These are phyloP conservation scores for Erythrobasidium yunnanense DNA, from an alignment of 768 basidiomycete species.

Conservation along the genomic window DNA sequence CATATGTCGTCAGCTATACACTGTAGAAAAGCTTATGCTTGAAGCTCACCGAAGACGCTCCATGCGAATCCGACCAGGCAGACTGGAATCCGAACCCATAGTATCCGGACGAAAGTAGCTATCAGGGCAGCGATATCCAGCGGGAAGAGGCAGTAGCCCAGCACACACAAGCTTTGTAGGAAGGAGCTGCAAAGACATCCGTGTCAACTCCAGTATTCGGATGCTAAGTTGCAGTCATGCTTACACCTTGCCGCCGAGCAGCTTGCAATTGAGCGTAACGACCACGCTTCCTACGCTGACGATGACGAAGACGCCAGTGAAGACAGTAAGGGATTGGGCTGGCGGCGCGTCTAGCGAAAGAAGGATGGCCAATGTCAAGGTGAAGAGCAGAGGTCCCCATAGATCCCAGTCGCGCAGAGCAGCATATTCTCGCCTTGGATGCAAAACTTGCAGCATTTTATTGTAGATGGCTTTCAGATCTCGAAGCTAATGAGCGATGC, in stretches of 20 bases:
- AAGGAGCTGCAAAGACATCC: conserved; percentile 55
- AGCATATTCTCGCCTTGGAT: conserved; percentile 63
- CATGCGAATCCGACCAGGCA: conserved; percentile 82
- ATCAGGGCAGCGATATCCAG: conserved; percentile 80
- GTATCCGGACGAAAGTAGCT: conserved; percentile 67
- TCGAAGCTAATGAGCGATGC: conserved; percentile 1
- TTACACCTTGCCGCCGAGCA: conserved; percentile 46
- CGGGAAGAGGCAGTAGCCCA: conserved; percentile 92
- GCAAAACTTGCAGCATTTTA: conserved; percentile 86
- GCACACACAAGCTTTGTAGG: conserved; percentile 87
- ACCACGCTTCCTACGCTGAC: conserved; percentile 79
- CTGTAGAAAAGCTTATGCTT: too few relatives aligned
- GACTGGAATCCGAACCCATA: conserved; percentile 78
- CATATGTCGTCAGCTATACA: not conserved
- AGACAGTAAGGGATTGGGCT: conserved; percentile 71
- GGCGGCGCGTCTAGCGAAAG: conserved; percentile 75
- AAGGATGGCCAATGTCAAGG: conserved; percentile 67
- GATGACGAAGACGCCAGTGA: conserved; percentile 75
- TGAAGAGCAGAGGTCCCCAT: conserved; percentile 53
- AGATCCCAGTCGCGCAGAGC: conserved; percentile 92
- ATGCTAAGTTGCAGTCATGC: conserved; percentile 18
- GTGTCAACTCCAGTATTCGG: not conserved
- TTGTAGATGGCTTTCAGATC: conserved; percentile 60
- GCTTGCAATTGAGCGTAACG: conserved; percentile 89
- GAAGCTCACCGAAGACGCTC: conserved; percentile 77